Conservation (phyloP, 2,329 filamentous ascomycete genomes). For the Diaporthe eres region DNA sequence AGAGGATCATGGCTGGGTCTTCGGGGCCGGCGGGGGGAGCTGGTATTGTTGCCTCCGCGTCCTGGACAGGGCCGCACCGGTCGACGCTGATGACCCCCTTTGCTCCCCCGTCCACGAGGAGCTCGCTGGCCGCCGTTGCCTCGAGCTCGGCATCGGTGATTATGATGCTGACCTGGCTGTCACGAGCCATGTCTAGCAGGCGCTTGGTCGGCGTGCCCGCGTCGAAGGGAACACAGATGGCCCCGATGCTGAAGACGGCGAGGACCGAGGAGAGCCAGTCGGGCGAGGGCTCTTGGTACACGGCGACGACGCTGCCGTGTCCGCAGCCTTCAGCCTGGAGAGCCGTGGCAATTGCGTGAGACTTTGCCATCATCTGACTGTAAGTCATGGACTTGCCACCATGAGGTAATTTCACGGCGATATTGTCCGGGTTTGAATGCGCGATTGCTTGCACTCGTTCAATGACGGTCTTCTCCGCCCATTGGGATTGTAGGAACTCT, state of each 20-base stretch:
- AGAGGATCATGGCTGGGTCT: neutral
- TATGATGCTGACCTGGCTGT: slow-evolving; percentile 49
- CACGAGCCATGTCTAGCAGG: slow-evolving; percentile 45
- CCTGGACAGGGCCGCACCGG: neutral
- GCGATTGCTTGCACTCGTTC: neutral
- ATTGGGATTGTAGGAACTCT: neutral
- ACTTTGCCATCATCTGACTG: slow-evolving; percentile 5
- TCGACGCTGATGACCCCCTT: neutral
- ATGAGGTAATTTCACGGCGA: neutral
- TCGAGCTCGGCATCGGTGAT: slow-evolving; percentile 2
- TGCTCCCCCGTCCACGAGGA: neutral
- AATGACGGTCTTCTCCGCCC: slow-evolving; percentile 8
- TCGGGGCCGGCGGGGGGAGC: neutral
- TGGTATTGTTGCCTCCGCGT: neutral
- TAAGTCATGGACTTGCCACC: slow-evolving; percentile 13
- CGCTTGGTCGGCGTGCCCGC: neutral
- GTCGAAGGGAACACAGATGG: slow-evolving; percentile 53
- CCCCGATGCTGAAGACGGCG: slow-evolving; percentile 56
- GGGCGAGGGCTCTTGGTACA: slow-evolving; percentile 13
- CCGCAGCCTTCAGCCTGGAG: neutral
- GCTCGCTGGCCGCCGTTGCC: neutral
- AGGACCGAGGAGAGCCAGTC: slow-evolving; percentile 47
- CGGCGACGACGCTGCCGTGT: neutral
- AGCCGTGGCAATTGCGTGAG: neutral
- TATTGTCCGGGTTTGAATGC: neutral